A percentile compares a stretch with the other conserved stretches of the same genome.
Conservation (phyloP, 495 filamentous ascomycete genomes). For the Penicillium goetzii region DNA sequence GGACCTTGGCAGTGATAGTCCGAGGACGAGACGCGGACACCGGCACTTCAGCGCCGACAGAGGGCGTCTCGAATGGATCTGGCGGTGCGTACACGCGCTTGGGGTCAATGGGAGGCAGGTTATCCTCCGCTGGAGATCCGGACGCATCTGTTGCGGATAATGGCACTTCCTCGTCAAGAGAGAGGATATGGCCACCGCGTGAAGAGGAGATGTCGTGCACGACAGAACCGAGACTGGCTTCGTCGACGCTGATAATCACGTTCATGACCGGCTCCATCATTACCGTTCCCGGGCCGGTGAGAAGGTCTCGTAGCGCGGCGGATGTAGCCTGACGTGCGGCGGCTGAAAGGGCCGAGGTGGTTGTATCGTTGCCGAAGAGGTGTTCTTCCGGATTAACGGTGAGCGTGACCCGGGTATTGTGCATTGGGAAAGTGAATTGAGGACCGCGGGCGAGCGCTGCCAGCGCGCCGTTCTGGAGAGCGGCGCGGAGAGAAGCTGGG, state of each 20-base stretch:
- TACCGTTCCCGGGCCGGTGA: constrained; percentile 47
- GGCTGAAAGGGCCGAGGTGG: constrained; percentile 73
- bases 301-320: constrained; percentile 60
- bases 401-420: constrained; percentile 68
- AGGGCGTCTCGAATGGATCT: constrained; percentile 73
- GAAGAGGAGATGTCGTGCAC: constrained; percentile 85
- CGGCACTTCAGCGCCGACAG: constrained; percentile 27
- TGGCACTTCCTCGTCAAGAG: constrained; percentile 67
- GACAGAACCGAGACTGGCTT: constrained; percentile 78
- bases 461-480: constrained; percentile 77
- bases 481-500: constrained; percentile 58
- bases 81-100: constrained; percentile 78
- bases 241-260: constrained; percentile 80
- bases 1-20: constrained; percentile 80
- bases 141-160: constrained; percentile 33
- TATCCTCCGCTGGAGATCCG: constrained; percentile 25
- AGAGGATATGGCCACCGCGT: constrained; percentile 82
- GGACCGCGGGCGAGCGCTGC: constrained; percentile 87
- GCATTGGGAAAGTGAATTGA: constrained; percentile 72
- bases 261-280: constrained; percentile 94
- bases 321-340: constrained; percentile 75
- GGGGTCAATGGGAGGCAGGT: constrained; percentile 59
- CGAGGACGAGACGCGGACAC: constrained; percentile 47
- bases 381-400: constrained; percentile 67
- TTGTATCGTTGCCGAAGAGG: constrained; percentile 67